Conservation (phyloP, 176 grass and related monocot species). For the Triticum aestivum region DNA sequence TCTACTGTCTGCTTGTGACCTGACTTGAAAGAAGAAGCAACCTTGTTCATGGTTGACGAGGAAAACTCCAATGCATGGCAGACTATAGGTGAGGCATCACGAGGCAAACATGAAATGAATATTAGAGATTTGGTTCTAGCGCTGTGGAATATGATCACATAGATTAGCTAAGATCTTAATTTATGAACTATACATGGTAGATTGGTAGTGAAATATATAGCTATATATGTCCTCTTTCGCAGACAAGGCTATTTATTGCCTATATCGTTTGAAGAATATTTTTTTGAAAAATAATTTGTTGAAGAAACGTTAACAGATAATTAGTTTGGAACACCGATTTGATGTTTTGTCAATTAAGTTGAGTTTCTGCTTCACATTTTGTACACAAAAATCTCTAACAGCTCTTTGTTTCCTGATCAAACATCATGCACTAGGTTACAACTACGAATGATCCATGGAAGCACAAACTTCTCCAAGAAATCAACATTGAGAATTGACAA, state of each 20-base stretch:
- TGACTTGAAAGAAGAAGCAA: conserved; percentile 40
- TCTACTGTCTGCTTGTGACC: conserved; percentile 50
- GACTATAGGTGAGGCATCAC: conserved; percentile 14
- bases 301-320: background rate
- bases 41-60: conserved; percentile 22
- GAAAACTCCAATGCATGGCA: conserved; percentile 17
- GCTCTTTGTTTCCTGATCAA: background rate
- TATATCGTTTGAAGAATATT: background rate
- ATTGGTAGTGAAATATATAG: background rate
- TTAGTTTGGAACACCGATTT: background rate
- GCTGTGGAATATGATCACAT: background rate
- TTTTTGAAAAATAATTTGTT: background rate
- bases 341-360: background rate
- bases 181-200: background rate
- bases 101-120: background rate
- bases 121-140: background rate
- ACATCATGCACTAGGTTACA: background rate
- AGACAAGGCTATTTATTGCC: background rate
- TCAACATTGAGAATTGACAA: background rate
- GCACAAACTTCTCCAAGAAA: background rate
- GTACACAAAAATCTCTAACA: background rate
- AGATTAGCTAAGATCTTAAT: background rate
- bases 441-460: background rate
- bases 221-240: background rate
- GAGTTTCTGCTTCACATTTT: background rate